Conservation (phyloP, 306 rosid genomes). For the peach (Prunus persica) region DNA sequence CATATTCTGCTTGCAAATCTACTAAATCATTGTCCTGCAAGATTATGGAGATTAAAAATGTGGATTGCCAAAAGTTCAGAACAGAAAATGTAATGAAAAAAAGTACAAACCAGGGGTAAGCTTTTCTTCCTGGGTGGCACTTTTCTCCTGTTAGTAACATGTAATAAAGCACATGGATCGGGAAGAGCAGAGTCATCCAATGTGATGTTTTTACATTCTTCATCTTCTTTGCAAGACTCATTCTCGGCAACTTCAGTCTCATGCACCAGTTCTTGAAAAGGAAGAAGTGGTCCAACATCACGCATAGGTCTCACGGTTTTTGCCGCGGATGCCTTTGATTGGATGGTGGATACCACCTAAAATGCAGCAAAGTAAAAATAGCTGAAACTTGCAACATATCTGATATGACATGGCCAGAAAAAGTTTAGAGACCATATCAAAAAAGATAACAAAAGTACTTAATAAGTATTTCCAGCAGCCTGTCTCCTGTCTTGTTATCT, state of each 20-base stretch:
- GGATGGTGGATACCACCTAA: constrained; percentile 49
- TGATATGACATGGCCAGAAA: not conserved
- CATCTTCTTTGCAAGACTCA: constrained; percentile 42
- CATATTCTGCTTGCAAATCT: constrained; percentile 63
- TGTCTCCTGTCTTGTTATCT: not conserved
- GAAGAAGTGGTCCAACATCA: constrained; percentile 73
- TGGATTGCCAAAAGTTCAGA: constrained; percentile 17
- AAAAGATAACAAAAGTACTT: not conserved
- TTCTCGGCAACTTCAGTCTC: constrained; percentile 42
- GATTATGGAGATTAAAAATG: constrained; percentile 26
- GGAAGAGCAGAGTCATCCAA: constrained; percentile 47
- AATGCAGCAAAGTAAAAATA: not conserved
- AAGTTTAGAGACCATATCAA: not conserved
- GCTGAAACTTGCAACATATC: not conserved
- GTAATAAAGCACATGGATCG: constrained; percentile 64
- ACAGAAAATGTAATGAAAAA: constrained; percentile 18
- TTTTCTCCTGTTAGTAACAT: constrained; percentile 81
- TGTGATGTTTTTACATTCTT: constrained; percentile 29
- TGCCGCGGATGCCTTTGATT: constrained; percentile 45
- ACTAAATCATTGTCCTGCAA: constrained; percentile 60
- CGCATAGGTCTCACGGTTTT: constrained; percentile 38
- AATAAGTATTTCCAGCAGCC: not conserved
- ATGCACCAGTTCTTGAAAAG: constrained; percentile 64
- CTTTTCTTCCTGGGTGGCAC: constrained; percentile 55
- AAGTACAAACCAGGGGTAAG: constrained; percentile 52